phyloP scores from a whole-genome alignment of 2,329 filamentous ascomycete species.

The Geosmithia flava region DNA sequence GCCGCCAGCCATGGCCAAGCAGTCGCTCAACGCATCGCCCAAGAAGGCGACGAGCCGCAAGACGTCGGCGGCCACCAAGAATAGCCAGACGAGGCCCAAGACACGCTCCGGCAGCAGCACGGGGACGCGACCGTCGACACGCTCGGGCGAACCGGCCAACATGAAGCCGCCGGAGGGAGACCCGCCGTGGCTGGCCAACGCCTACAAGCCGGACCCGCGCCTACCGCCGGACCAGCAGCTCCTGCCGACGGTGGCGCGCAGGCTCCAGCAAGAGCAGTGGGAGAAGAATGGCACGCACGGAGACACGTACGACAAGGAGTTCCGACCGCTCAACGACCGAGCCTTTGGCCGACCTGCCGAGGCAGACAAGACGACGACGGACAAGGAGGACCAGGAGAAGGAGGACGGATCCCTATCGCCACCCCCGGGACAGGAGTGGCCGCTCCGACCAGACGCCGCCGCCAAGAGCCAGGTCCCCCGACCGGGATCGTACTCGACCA shows the following conservation, averaged over 20 bases:
- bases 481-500: slow-evolving; percentile 44
- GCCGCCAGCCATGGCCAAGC: slow-evolving; percentile 17
- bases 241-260: slow-evolving; percentile 82
- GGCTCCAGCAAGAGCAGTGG: slow-evolving; percentile 90
- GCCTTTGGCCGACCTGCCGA: slow-evolving; percentile 31
- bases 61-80: slow-evolving; percentile 28
- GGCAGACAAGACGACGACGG: slow-evolving; percentile 3
- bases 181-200: slow-evolving; percentile 85
- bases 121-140: slow-evolving; percentile 46
- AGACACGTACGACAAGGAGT: slow-evolving; percentile 75
- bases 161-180: slow-evolving; percentile 77
- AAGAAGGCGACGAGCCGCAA: slow-evolving; percentile 37
- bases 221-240: slow-evolving; percentile 92
- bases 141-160: slow-evolving; percentile 41
- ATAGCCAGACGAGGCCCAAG: slow-evolving; percentile 40
- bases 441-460: slow-evolving; percentile 31
- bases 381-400: slow-evolving; percentile 15
- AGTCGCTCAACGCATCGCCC: slow-evolving; percentile 38
- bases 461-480: slow-evolving; percentile 33
- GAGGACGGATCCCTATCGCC: slow-evolving; percentile 7
- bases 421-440: slow-evolving; percentile 39
- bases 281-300: slow-evolving; percentile 83
- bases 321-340: slow-evolving; percentile 68
- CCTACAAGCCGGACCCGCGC: slow-evolving; percentile 91
- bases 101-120: slow-evolving; percentile 44